A percentile compares a stretch with the other conserved stretches of the same genome.
These are phyloP conservation scores for Talaromyces islandicus DNA, from an alignment of 2,329 filamentous ascomycete genomes.

Conservation along the genomic window DNA sequence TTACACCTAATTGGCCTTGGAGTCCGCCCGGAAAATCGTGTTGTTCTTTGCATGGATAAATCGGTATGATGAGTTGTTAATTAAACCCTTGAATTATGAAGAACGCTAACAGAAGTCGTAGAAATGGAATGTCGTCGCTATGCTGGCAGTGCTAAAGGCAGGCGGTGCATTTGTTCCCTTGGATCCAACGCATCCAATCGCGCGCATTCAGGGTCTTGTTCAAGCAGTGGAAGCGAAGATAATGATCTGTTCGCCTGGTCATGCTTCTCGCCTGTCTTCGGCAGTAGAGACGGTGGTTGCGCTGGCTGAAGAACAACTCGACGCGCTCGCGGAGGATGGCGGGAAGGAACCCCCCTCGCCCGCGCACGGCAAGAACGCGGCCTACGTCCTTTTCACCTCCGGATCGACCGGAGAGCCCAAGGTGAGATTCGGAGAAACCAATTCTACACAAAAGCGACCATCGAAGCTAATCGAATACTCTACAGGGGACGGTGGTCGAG, in stretches of 20 bases:
- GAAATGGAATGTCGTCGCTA: slow-evolving; percentile 15
- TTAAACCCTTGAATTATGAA: neutral
- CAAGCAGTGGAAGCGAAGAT: slow-evolving; percentile 1
- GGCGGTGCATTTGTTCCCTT: slow-evolving; percentile 14
- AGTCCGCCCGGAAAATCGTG: slow-evolving; percentile 20
- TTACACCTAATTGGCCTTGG: slow-evolving; percentile 23
- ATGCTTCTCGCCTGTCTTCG: slow-evolving; percentile 1
- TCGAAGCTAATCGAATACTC: slow-evolving; percentile 17
- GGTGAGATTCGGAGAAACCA: slow-evolving; percentile 57
- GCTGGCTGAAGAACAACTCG: slow-evolving; percentile 1
- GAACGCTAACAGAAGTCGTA: neutral
- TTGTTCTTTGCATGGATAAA: slow-evolving; percentile 20
- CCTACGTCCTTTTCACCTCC: slow-evolving; percentile 58
- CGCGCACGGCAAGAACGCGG: slow-evolving; percentile 22
- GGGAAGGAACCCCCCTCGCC: neutral
- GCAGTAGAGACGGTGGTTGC: slow-evolving; percentile 10
- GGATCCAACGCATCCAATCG: slow-evolving; percentile 8
- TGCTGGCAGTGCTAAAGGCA: slow-evolving; percentile 15
- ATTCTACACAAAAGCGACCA: slow-evolving; percentile 61
- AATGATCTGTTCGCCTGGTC: neutral
- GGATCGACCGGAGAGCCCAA: slow-evolving; percentile 49
- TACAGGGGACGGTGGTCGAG: slow-evolving; percentile 55
- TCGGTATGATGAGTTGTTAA: slow-evolving; percentile 3
- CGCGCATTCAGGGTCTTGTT: slow-evolving; percentile 1
- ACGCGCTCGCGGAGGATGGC: neutral